Conservation (phyloP, 2,329 filamentous ascomycete species). For the Pyrenochaeta sp. region DNA sequence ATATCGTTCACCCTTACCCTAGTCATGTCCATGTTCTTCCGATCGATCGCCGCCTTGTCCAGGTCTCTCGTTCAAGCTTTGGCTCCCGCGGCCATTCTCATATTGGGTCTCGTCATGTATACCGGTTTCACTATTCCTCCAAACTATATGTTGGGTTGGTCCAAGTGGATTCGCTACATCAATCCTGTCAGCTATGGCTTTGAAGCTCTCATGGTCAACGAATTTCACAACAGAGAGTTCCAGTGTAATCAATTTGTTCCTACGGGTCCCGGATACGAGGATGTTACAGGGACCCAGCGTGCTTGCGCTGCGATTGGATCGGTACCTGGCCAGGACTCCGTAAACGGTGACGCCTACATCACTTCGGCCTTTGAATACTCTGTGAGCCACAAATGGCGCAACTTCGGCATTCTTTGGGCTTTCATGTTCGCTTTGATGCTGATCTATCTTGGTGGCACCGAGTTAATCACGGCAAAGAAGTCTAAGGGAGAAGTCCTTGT, state of each 20-base stretch:
- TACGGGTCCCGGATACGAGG: conserved; percentile 49
- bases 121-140: conserved; percentile 70
- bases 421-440: conserved; percentile 56
- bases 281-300: conserved; percentile 37
- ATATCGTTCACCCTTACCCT: conserved; percentile 77
- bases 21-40: conserved; percentile 87
- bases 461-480: conserved; percentile 59
- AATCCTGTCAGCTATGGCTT: conserved; percentile 83
- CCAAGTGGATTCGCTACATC: conserved; percentile 82
- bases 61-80: conserved; percentile 69
- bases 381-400: conserved; percentile 56
- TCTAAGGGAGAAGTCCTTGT: conserved; percentile 62
- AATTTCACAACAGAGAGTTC: conserved; percentile 75
- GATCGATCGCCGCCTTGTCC: conserved; percentile 79
- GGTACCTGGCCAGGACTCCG: conserved; percentile 46
- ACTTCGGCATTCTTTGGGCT: conserved; percentile 57
- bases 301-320: conserved; percentile 56
- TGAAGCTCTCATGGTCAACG: conserved; percentile 82
- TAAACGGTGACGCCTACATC: conserved; percentile 53
- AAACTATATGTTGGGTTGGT: conserved; percentile 78
- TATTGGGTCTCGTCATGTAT: conserved; percentile 71
- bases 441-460: conserved; percentile 55
- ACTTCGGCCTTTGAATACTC: conserved; percentile 44
- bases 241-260: conserved; percentile 58
- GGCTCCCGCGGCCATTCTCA: conserved; percentile 65